These are phyloP conservation scores for Vanrija humicola DNA, from an alignment of 1,284 basidiomycete genomes.

Conservation along the genomic window DNA sequence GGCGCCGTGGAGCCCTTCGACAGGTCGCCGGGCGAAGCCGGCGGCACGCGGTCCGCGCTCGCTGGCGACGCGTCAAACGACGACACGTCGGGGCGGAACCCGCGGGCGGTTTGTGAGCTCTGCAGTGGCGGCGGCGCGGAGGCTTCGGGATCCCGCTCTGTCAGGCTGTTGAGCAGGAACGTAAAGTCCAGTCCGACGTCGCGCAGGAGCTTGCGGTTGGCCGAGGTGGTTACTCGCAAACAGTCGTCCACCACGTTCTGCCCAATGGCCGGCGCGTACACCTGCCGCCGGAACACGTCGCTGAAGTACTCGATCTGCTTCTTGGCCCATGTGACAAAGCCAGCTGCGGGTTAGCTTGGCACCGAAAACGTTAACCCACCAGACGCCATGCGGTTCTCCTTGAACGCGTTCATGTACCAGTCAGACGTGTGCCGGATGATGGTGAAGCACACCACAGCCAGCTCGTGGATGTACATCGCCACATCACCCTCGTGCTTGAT, in stretches of 20 bases:
- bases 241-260: slow-evolving; percentile 67
- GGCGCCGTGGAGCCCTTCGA: slow-evolving; percentile 15
- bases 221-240: slow-evolving; percentile 65
- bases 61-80: not conserved
- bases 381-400: slow-evolving; percentile 88
- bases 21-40: not conserved
- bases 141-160: slow-evolving; percentile 45
- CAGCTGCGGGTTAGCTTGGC: slow-evolving; percentile 48
- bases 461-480: slow-evolving; percentile 46
- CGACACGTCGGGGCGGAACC: not conserved
- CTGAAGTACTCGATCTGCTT: slow-evolving; percentile 78
- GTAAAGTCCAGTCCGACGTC: slow-evolving; percentile 91
- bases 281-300: slow-evolving; percentile 83
- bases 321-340: slow-evolving; percentile 92
- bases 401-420: slow-evolving; percentile 95
- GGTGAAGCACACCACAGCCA: slow-evolving; percentile 49
- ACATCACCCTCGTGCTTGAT: slow-evolving; percentile 86
- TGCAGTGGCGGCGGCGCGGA: not conserved
- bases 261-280: slow-evolving; percentile 76
- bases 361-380: slow-evolving; percentile 53
- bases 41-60: not conserved
- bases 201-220: slow-evolving; percentile 80
- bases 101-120: not conserved
- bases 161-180: slow-evolving; percentile 70
- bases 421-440: slow-evolving; percentile 71